Conservation (phyloP, 129 eudicot species). For the Smallanthus sonchifolius region DNA sequence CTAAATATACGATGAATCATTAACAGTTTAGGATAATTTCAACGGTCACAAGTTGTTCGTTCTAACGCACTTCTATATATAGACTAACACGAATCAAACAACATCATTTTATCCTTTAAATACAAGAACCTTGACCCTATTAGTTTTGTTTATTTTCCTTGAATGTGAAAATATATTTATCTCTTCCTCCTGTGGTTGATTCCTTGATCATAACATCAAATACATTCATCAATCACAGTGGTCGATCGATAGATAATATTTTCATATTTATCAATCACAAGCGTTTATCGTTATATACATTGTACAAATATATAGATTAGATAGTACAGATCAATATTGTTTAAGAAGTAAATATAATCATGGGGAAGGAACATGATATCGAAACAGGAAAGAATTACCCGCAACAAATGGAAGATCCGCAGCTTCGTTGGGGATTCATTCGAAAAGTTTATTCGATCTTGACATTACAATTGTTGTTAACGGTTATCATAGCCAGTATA, state of each 20-base stretch:
- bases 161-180: constrained; percentile 35
- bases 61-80: constrained; percentile 7
- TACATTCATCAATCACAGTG: constrained; percentile 34
- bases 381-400: constrained; percentile 58
- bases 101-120: constrained; percentile 1
- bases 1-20: not conserved
- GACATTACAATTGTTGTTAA: constrained; percentile 50
- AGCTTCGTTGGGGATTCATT: constrained; percentile 78
- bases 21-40: not conserved
- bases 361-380: constrained; percentile 33
- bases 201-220: constrained; percentile 16
- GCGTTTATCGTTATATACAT: not conserved
- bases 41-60: not conserved
- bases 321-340: too few relatives aligned
- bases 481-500: constrained; percentile 37
- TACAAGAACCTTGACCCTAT: constrained; percentile 19
- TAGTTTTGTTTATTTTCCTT: constrained; percentile 18
- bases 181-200: constrained; percentile 39
- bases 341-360: constrained; percentile 12
- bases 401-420: constrained; percentile 55
- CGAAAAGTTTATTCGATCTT: constrained; percentile 70
- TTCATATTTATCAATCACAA: constrained; percentile 11
- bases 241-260: constrained; percentile 32
- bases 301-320: not conserved
- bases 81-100: not conserved